Evolutionary conservation across 768 basidiomycete species (phyloP), one percentile per base, ranked within the genome.

Genomic region (Austroboletus eburneus): DNA sequence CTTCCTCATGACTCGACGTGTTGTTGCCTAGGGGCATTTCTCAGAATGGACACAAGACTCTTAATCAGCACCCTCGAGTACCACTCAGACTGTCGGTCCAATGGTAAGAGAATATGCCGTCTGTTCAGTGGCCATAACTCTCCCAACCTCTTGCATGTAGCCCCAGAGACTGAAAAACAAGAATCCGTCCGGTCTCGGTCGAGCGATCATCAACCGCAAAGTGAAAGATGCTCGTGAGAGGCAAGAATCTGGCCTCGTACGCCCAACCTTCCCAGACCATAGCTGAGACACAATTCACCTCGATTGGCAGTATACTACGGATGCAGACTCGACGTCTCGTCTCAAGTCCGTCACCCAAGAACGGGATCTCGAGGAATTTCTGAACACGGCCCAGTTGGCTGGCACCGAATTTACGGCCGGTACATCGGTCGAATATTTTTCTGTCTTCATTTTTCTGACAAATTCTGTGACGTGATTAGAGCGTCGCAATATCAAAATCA

Each of bases 361-460:
- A 69, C 74, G 82, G 45, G 93, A 97, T 71, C 73, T 99, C 17
- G 93, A 97, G 55, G 95, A 94, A 67, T 99, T 99, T 64, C 68
- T 99, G 45, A 94, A 81, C 61, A 96, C 91, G 12, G 96, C 96
- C 9, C 88, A 92, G 57, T 72, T 99, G 45, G 96, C 96, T 13
- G 95, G 87, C 42, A 88, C 88, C 10, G 91, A 99, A 57, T 99
- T 99, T 61, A 90, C 91, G 16, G 95, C 95, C 29, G 95, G 94
- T 95, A 49, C 29, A 79, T 57, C 21, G 41, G 30, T 30, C 32
- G 35, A 17, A 29, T 42, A 9, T 21, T 23, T 25, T 36, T 27
- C 32, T 29, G 3, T 16, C 34, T 22, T 14, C 33, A 10, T 18
- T n/a, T 32, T 41, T 22, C n/a, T 33, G 20, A 46, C 21, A 40